Evolutionary conservation across 2,329 filamentous ascomycete species (phyloP).

Genomic region (Epichloe festucae): DNA sequence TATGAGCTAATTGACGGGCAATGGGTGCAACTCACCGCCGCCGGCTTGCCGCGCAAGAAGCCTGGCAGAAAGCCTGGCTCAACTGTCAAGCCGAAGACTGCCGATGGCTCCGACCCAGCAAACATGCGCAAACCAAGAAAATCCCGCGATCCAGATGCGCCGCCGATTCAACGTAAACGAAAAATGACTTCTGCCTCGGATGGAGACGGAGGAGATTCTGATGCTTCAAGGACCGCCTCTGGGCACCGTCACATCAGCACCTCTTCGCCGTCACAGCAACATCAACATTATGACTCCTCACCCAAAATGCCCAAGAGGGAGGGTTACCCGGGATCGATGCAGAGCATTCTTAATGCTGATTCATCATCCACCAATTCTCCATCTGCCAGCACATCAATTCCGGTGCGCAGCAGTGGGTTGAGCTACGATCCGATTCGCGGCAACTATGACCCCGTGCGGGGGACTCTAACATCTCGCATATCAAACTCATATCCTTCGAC

Average conservation of each 20-base stretch:
- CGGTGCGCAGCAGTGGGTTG: constrained; percentile 56
- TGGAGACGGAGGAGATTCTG: constrained; percentile 20
- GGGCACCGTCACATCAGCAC: constrained; percentile 11
- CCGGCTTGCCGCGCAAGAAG: constrained; percentile 48
- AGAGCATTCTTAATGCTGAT: constrained; percentile 42
- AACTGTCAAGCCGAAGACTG: constrained; percentile 30
- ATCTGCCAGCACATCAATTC: constrained; percentile 25
- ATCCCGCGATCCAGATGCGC: constrained; percentile 45
- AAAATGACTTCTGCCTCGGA: constrained; percentile 32
- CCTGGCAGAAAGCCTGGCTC: constrained; percentile 52
- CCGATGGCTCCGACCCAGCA: constrained; percentile 26
- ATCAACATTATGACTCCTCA: constrained; percentile 15
- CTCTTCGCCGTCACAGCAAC: constrained; percentile 12
- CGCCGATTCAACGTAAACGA: constrained; percentile 40
- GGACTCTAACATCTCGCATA: constrained; percentile 44
- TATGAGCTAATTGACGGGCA: constrained; percentile 25
- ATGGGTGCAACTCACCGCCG: constrained; percentile 40
- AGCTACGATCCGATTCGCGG: constrained; percentile 85
- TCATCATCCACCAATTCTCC: constrained; percentile 29
- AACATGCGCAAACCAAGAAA: constrained; percentile 43
- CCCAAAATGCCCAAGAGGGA: constrained; percentile 40
- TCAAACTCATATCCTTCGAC: constrained; percentile 32
- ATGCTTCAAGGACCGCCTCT: constrained; percentile 12
- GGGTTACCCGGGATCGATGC: constrained; percentile 37
- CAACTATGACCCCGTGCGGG: constrained; percentile 51